These are phyloP conservation scores for Alectoria sarmentosa DNA, from an alignment of 495 filamentous ascomycete genomes.

Conservation along the genomic window DNA sequence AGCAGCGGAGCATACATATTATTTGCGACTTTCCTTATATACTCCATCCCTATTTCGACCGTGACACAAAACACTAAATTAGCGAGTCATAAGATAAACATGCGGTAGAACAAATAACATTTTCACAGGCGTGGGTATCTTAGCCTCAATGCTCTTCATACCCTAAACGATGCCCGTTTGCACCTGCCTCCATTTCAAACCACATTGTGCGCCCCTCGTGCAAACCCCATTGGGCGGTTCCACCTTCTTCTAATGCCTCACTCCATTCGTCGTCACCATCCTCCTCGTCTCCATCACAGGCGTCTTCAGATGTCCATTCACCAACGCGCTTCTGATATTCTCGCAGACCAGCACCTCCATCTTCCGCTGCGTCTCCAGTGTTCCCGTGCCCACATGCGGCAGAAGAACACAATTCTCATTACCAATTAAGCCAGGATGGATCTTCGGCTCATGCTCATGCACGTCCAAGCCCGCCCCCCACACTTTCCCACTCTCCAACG, in stretches of 20 bases:
- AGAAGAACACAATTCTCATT: slow-evolving; percentile 66
- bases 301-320: slow-evolving; percentile 57
- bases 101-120: background rate
- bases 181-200: background rate
- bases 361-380: slow-evolving; percentile 58
- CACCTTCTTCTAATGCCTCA: background rate
- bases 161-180: background rate
- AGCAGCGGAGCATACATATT: background rate
- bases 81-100: background rate
- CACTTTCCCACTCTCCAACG: slow-evolving; percentile 58
- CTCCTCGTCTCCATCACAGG: slow-evolving; percentile 63
- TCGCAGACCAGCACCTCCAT: slow-evolving; percentile 72
- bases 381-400: slow-evolving; percentile 74
- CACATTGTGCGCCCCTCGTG: background rate
- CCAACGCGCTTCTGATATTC: slow-evolving; percentile 58
- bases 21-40: background rate
- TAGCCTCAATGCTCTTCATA: background rate
- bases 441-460: slow-evolving; percentile 61
- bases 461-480: slow-evolving; percentile 70
- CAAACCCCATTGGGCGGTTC: background rate
- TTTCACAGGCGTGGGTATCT: background rate
- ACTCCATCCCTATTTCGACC: background rate
- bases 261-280: slow-evolving; percentile 13
- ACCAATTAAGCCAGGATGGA: slow-evolving; percentile 62
- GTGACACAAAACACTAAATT: background rate